These are phyloP conservation scores for Fraxinus velutina DNA, from an alignment of 305 asterid genomes.

Conservation along the genomic window DNA sequence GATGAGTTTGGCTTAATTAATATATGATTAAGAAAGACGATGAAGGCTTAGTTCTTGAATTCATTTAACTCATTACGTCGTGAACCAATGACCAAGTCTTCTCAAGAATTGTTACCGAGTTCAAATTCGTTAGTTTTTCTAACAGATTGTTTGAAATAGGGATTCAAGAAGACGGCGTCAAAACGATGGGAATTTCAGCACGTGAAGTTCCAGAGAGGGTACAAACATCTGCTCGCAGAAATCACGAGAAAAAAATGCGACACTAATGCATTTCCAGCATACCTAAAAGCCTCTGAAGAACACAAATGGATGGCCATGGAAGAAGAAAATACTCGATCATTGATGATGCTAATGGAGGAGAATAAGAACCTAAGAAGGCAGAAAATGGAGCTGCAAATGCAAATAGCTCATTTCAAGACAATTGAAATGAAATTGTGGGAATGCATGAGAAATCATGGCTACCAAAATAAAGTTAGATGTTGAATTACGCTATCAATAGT, in stretches of 20 bases:
- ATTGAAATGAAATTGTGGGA: slow-evolving; percentile 36
- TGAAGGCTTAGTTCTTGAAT: not conserved
- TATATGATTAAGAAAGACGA: not conserved
- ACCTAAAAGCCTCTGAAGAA: slow-evolving; percentile 33
- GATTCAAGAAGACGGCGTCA: slow-evolving; percentile 57
- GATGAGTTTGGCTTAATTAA: not conserved
- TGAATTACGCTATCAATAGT: not conserved
- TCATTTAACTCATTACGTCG: not conserved
- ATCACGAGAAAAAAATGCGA: slow-evolving; percentile 52
- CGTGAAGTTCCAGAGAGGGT: slow-evolving; percentile 50
- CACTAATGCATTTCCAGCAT: slow-evolving; percentile 49
- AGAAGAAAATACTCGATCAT: not conserved
- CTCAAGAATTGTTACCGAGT: not conserved
- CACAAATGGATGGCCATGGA: not conserved
- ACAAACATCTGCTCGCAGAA: slow-evolving; percentile 40
- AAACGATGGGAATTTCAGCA: slow-evolving; percentile 70
- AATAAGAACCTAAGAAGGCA: slow-evolving; percentile 41
- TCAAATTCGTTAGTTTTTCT: not conserved
- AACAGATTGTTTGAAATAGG: slow-evolving; percentile 22
- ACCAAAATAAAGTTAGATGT: not conserved
- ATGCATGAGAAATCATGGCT: slow-evolving; percentile 21
- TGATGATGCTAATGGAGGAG: slow-evolving; percentile 41
- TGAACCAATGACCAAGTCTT: not conserved
- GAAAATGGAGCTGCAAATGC: slow-evolving; percentile 43
- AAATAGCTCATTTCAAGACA: slow-evolving; percentile 49